Conservation (phyloP, 495 filamentous ascomycete genomes). For the Clavariopsis aquatica region DNA sequence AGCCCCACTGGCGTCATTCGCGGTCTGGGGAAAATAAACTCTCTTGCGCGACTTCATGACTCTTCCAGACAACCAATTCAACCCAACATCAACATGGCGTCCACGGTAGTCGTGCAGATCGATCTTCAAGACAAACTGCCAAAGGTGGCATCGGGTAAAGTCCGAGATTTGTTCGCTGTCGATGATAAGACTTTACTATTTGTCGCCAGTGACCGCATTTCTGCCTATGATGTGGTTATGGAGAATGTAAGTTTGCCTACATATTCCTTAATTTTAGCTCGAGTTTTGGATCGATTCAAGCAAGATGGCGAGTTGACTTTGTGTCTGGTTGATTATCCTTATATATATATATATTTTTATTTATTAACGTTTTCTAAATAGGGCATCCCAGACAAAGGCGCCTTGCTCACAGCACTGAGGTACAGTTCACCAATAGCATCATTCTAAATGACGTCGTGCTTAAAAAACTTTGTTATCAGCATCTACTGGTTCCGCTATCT, state of each 20-base stretch:
- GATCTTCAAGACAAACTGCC: slow-evolving; percentile 58
- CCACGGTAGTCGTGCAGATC: slow-evolving; percentile 50
- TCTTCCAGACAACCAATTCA: neutral
- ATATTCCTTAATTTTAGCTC: neutral
- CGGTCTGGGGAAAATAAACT: neutral
- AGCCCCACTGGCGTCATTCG: neutral
- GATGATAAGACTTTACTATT: slow-evolving; percentile 79
- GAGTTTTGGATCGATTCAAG: no score
- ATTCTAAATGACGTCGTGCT: no score
- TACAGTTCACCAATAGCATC: slow-evolving; percentile 44
- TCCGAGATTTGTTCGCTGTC: slow-evolving; percentile 78
- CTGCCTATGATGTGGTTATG: slow-evolving; percentile 92
- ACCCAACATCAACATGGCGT: slow-evolving; percentile 44
- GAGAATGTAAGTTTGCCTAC: slow-evolving; percentile 59
- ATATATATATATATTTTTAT: no score
- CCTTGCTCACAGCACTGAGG: slow-evolving; percentile 69
- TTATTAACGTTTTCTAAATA: slow-evolving; percentile 38
- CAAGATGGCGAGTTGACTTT: no score
- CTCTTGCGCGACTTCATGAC: neutral
- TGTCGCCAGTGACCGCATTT: slow-evolving; percentile 88
- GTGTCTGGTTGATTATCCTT: no score
- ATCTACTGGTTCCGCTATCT: slow-evolving; percentile 85
- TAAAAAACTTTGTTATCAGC: slow-evolving; percentile 50
- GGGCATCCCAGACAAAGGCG: slow-evolving; percentile 83
- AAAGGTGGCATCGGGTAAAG: slow-evolving; percentile 69